A percentile compares a stretch with the other conserved stretches of the same genome.
Evolutionary conservation across 2,329 filamentous ascomycete genomes (phyloP).

Genomic region (Pestalotiopsis fici): DNA sequence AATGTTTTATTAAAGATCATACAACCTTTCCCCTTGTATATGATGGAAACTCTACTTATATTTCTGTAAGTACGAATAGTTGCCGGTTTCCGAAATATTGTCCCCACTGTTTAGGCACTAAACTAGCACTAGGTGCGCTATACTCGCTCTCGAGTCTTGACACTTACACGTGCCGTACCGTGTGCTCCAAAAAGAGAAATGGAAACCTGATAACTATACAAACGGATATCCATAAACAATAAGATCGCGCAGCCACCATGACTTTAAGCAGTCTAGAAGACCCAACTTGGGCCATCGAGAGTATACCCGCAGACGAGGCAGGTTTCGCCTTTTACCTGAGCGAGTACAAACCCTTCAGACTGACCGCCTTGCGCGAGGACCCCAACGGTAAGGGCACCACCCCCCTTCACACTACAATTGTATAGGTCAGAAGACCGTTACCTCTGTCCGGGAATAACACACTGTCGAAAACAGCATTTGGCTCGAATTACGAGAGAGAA

Average conservation of each 20-base stretch:
- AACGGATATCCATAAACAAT: not conserved
- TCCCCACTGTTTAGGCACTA: not conserved
- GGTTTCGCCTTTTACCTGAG: constrained; percentile 28
- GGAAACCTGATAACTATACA: not conserved
- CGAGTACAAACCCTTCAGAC: constrained; percentile 29
- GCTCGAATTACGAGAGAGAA: constrained; percentile 38
- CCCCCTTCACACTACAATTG: not conserved
- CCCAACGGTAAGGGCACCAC: constrained; percentile 1
- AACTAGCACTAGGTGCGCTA: not conserved
- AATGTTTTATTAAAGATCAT: not conserved
- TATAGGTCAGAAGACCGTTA: not conserved
- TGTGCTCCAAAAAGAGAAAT: no score
- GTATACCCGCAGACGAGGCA: constrained; percentile 21
- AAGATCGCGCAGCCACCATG: not conserved
- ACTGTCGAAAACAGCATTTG: constrained; percentile 30
- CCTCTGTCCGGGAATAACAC: not conserved
- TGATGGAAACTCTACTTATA: no score
- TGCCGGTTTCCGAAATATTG: not conserved
- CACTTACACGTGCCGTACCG: not conserved
- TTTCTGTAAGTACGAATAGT: not conserved
- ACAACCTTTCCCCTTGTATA: no score
- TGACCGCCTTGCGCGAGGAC: constrained; percentile 26
- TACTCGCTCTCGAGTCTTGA: not conserved
- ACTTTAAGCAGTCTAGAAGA: not conserved
- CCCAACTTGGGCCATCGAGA: constrained; percentile 20